A percentile compares a stretch with the other conserved stretches of the same genome.
Conservation (phyloP, 805 yeast genomes). For the Lipomyces orientalis region DNA sequence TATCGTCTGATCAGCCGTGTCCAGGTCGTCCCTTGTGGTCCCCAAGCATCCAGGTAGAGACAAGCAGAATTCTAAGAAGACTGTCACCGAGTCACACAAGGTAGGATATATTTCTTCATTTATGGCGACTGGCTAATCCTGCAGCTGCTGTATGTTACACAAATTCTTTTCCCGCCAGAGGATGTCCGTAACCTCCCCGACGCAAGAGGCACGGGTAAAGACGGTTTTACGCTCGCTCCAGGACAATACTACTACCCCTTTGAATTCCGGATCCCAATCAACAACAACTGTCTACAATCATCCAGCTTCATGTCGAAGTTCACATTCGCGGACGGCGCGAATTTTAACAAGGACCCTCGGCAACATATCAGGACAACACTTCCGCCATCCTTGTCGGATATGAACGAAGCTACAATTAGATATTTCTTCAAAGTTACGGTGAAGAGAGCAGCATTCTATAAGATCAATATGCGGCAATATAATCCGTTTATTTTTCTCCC, state of each 20-base stretch:
- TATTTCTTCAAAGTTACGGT: conserved; percentile 65
- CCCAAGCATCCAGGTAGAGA: conserved; percentile 26
- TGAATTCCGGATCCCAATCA: conserved; percentile 45
- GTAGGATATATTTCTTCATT: conserved; percentile 6
- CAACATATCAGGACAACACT: conserved; percentile 38
- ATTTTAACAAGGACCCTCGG: conserved; percentile 27
- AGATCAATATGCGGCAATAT: conserved; percentile 53
- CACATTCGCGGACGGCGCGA: conserved; percentile 26
- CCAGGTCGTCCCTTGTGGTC: conserved; percentile 39
- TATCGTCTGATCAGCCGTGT: conserved; percentile 27
- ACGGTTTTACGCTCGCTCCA: conserved; percentile 45
- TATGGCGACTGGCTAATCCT: background rate
- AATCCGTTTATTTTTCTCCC: conserved; percentile 64
- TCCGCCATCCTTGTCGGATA: conserved; percentile 46
- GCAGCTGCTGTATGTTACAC: conserved; percentile 41
- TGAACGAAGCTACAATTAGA: conserved; percentile 26
- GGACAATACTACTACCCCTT: conserved; percentile 48
- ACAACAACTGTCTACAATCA: conserved; percentile 33
- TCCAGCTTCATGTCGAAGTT: conserved; percentile 19
- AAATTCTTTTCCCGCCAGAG: conserved; percentile 48
- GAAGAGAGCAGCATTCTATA: conserved; percentile 56
- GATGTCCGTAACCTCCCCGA: conserved; percentile 35
- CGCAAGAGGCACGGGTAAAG: conserved; percentile 32
- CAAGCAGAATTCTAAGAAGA: conserved; percentile 22
- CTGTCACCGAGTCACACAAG: conserved; percentile 38